Evolutionary conservation across 129 eudicot genomes (phyloP).

Genomic region (Erigeron canadensis): DNA sequence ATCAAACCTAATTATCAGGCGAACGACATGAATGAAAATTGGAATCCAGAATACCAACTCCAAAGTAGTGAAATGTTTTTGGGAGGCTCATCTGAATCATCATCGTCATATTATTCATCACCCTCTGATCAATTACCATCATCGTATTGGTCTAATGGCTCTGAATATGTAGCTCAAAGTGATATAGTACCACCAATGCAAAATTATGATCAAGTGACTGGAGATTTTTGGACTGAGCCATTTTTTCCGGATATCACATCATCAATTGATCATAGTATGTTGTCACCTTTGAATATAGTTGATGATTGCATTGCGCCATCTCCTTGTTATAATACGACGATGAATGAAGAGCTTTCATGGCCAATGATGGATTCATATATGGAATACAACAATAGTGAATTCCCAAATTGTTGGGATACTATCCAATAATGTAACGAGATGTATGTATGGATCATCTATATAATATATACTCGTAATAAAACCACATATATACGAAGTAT

Average conservation of each 20-base stretch:
- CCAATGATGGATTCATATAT: constrained; percentile 16
- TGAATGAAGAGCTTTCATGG: constrained; percentile 18
- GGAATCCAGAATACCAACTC: not conserved
- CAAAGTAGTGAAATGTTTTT: not conserved
- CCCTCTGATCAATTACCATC: not conserved
- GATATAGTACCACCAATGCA: not conserved
- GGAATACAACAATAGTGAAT: constrained; percentile 14
- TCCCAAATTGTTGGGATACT: not conserved
- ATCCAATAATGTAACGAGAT: not conserved
- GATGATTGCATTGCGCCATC: constrained; percentile 3
- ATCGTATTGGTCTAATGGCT: constrained; percentile 12
- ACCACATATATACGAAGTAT: no score
- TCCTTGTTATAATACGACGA: constrained; percentile 9
- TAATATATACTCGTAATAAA: no score
- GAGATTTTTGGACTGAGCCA: constrained; percentile 20
- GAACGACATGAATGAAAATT: not conserved
- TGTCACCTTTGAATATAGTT: not conserved
- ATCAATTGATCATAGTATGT: not conserved
- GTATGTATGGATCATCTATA: not conserved
- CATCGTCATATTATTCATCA: constrained; percentile 8
- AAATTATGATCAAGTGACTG: not conserved
- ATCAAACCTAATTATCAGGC: not conserved
- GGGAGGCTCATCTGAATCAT: not conserved
- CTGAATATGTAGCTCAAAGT: not conserved
- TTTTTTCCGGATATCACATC: constrained; percentile 25